Conservation (phyloP, 1,284 basidiomycete species). For the Fomes fomentarius region DNA sequence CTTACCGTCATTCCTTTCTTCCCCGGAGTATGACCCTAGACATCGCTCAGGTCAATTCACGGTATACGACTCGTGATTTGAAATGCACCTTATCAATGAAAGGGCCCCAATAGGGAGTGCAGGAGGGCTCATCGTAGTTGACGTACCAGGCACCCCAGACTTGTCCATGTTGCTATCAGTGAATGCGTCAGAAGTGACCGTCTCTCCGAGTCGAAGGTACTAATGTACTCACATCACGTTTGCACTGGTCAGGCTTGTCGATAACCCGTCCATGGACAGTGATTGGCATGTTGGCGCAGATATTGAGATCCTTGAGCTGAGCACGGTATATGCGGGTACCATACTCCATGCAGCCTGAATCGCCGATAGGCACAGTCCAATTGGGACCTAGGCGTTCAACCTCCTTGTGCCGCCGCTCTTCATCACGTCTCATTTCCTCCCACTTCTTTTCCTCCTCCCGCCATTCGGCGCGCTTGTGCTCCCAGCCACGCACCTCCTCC, state of each 20-base stretch:
- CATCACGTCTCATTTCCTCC: slow-evolving; percentile 2
- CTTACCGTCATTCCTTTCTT: neutral
- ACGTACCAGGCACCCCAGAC: slow-evolving; percentile 25
- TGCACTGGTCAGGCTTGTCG: slow-evolving; percentile 15
- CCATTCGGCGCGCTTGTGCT: slow-evolving; percentile 1
- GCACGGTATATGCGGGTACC: slow-evolving; percentile 20
- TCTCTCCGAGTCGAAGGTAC: neutral
- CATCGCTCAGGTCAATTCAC: neutral
- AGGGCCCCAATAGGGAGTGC: slow-evolving; percentile 22
- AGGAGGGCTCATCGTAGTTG: slow-evolving; percentile 24
- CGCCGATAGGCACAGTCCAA: slow-evolving; percentile 18
- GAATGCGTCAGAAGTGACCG: neutral
- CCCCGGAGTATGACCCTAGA: slow-evolving; percentile 9
- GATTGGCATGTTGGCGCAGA: slow-evolving; percentile 20
- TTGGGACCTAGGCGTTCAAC: slow-evolving; percentile 15
- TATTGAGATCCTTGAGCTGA: slow-evolving; percentile 12
- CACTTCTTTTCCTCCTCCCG: slow-evolving; percentile 2
- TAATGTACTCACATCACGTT: slow-evolving; percentile 7
- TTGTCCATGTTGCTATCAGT: neutral
- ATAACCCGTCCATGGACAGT: slow-evolving; percentile 12
- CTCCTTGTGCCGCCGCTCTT: slow-evolving; percentile 13
- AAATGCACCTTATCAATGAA: slow-evolving; percentile 18
- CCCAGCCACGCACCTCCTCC: neutral
- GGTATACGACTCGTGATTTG: neutral
- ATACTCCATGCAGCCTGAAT: slow-evolving; percentile 14